phyloP scores from a whole-genome alignment of 1,284 basidiomycete genomes.

The Cutaneotrichosporon sp. region DNA sequence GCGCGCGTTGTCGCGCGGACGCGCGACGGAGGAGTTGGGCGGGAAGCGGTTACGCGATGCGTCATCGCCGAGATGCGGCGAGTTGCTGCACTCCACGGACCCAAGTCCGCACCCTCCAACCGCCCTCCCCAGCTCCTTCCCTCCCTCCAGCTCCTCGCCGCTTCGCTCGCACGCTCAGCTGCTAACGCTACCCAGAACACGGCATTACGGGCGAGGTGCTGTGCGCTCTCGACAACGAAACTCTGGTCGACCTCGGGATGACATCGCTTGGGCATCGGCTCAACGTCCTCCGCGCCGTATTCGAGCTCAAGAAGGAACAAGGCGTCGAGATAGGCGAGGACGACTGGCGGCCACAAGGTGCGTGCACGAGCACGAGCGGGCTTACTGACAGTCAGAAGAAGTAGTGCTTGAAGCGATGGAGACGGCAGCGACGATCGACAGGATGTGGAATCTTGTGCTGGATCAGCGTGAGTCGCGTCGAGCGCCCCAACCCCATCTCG shows the following conservation, averaged over 20 bases:
- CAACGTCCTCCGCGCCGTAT: slow-evolving; percentile 82
- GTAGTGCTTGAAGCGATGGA: slow-evolving; percentile 28
- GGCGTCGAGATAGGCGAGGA: slow-evolving; percentile 79
- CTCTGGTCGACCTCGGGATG: slow-evolving; percentile 80
- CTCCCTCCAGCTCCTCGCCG: no score
- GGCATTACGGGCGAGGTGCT: slow-evolving; percentile 85
- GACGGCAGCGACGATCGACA: slow-evolving; percentile 60
- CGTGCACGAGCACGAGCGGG: slow-evolving; percentile 42
- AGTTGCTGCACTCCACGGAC: no score
- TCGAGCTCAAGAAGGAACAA: slow-evolving; percentile 79
- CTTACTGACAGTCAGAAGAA: slow-evolving; percentile 27
- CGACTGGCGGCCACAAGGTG: slow-evolving; percentile 87
- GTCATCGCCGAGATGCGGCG: background rate
- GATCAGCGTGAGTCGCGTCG: slow-evolving; percentile 64
- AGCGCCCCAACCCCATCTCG: background rate
- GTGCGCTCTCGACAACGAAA: slow-evolving; percentile 73
- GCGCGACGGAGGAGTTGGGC: no score
- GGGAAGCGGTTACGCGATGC: no score
- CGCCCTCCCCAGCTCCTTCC: background rate
- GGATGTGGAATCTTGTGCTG: slow-evolving; percentile 66
- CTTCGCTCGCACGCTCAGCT: background rate
- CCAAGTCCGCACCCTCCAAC: no score
- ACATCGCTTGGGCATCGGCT: slow-evolving; percentile 81
- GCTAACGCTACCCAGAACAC: slow-evolving; percentile 66
- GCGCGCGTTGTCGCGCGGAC: no score